Evolutionary conservation across 2,329 filamentous ascomycete species (phyloP), one percentile per base, ranked within the genome.

Genomic region (Colletotrichum tofieldiae): DNA sequence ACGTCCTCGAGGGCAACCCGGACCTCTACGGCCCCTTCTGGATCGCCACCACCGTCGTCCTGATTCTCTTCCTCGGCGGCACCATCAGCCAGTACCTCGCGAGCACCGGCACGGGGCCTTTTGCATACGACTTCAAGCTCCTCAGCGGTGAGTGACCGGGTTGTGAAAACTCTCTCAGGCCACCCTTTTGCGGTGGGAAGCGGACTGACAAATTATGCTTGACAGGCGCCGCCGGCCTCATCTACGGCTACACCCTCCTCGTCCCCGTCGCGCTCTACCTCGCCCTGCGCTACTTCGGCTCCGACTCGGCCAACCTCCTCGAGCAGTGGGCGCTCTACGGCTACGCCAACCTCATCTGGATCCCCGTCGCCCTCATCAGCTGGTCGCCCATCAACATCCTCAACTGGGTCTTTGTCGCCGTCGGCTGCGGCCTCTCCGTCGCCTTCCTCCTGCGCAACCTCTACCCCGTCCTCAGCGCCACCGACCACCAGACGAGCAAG

Each of bases 1-100:
- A 99, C 80, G 94, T 98, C 45, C 89, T 99, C 37, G 96, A 99
- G 81, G 96, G 96, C 26, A 98, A 98, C 81, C 94, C 96, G 1
- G 96, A 99, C 80, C 86, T 99, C 43, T 99, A 99, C 86, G 96
- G 96, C 1, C 96, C 96, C 1, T 95, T 98, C 80, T 99, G 96
- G 96, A 98, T 99, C 84, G 96, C 96, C 12, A 98, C 96, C 0
- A 98, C 96, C 0, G 96, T 99, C 12, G 93, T 99, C 16, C 89
- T 99, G 75, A 98, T 99, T 72, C 85, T 99, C 41, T 99, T 99
- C 84, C 82, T 99, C 55, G 96, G 96, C 1, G 96, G 96, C 16
- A 98, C 96, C 0, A 98, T 99, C 75, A 97, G 93, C 80, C 93
- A 96, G 83, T 98, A 97, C 82, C 85, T 98, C 61, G 90, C 93